Evolutionary conservation across 192 early-diverging fungal species (phyloP).

Genomic region (Backusella parvicylindrica): DNA sequence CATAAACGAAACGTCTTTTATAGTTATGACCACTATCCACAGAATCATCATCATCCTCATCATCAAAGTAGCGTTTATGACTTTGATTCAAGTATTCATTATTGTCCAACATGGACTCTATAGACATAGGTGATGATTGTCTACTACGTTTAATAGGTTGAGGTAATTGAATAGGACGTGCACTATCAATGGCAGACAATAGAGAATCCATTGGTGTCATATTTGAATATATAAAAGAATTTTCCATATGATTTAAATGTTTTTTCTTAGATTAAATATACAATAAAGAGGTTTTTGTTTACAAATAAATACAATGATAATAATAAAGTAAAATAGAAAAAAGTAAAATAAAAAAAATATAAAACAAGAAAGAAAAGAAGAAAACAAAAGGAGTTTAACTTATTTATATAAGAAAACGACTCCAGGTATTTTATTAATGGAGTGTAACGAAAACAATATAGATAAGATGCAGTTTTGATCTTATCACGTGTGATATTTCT

Average conservation of each 20-base stretch:
- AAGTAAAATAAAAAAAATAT: background rate
- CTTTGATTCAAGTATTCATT: background rate
- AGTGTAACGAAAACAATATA: conserved; percentile 20
- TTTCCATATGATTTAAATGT: conserved; percentile 3
- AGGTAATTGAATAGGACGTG: conserved; percentile 19
- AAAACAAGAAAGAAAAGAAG: background rate
- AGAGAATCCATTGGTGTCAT: conserved; percentile 34
- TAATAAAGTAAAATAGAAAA: background rate
- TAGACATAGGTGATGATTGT: conserved; percentile 28
- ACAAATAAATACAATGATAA: background rate
- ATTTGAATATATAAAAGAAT: background rate
- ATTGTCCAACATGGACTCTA: conserved; percentile 24
- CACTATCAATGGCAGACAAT: conserved; percentile 28
- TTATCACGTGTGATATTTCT: conserved; percentile 19
- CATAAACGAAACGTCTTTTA: background rate
- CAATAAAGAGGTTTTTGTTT: background rate
- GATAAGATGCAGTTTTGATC: conserved; percentile 15
- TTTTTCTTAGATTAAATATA: background rate
- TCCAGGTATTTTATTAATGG: background rate
- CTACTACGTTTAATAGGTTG: background rate
- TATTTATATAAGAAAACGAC: background rate
- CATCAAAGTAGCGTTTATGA: background rate
- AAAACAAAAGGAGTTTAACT: background rate
- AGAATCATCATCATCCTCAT: background rate
- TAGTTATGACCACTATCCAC: background rate